These are phyloP conservation scores for Bombardia bombarda DNA, from an alignment of 495 filamentous ascomycete genomes.

Conservation along the genomic window DNA sequence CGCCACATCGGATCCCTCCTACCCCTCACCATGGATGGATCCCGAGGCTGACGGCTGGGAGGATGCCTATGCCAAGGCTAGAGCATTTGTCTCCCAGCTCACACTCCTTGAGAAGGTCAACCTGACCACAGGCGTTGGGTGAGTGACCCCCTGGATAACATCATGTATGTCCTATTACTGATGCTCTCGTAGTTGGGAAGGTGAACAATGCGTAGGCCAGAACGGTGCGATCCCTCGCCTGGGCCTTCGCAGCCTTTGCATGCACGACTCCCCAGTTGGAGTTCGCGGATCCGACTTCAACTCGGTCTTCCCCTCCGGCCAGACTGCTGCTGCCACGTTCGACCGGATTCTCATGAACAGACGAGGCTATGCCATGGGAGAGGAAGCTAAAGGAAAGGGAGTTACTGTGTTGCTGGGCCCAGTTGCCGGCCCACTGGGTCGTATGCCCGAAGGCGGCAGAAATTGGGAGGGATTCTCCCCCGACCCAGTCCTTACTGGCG, in stretches of 20 bases:
- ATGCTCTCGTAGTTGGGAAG: slow-evolving; percentile 52
- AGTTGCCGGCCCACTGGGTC: slow-evolving; percentile 78
- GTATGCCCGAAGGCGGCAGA: slow-evolving; percentile 68
- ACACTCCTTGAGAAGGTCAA: slow-evolving; percentile 90
- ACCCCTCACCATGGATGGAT: slow-evolving; percentile 79
- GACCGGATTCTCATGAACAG: slow-evolving; percentile 63
- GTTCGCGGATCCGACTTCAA: slow-evolving; percentile 69
- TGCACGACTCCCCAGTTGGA: slow-evolving; percentile 87
- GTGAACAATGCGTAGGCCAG: slow-evolving; percentile 75
- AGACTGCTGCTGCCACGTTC: slow-evolving; percentile 74
- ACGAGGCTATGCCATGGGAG: slow-evolving; percentile 72
- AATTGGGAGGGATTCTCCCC: slow-evolving; percentile 83
- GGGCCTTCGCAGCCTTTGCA: slow-evolving; percentile 72
- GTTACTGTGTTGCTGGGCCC: slow-evolving; percentile 83
- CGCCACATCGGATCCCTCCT: slow-evolving; percentile 48
- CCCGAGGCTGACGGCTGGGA: slow-evolving; percentile 64
- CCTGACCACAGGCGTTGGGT: slow-evolving; percentile 79
- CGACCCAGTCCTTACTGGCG: slow-evolving; percentile 70
- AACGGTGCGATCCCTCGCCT: slow-evolving; percentile 63
- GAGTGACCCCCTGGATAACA: slow-evolving; percentile 14
- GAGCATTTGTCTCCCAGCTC: slow-evolving; percentile 70
- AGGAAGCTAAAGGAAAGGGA: slow-evolving; percentile 74
- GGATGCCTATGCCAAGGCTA: slow-evolving; percentile 68
- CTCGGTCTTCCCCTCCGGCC: slow-evolving; percentile 73
- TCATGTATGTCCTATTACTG: slow-evolving; percentile 10